phyloP scores from a whole-genome alignment of 352 stramenopile genomes.

The Globisporangium parvum region DNA sequence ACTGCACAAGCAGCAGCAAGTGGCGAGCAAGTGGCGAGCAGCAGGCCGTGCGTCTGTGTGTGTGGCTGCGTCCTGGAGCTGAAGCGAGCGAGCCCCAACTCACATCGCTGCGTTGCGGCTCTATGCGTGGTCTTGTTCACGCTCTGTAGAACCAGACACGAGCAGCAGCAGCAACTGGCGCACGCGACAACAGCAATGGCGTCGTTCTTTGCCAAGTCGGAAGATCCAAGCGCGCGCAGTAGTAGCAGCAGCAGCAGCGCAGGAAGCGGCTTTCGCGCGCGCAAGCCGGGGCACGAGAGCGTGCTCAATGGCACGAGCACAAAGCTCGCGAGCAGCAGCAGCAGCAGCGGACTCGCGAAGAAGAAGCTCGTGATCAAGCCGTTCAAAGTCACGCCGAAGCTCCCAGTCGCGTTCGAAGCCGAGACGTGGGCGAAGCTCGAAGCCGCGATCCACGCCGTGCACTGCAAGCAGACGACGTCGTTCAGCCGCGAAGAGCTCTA shows the following conservation, averaged over 20 bases:
- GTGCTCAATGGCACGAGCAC: slow-evolving; percentile 13
- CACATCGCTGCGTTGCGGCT: too few relatives aligned
- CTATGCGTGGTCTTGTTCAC: too few relatives aligned
- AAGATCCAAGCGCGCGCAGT: slow-evolving; percentile 9
- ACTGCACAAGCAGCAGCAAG: too few relatives aligned
- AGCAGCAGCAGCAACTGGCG: neutral
- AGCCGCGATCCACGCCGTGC: slow-evolving; percentile 54
- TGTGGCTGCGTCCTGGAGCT: too few relatives aligned
- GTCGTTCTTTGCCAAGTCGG: slow-evolving; percentile 14
- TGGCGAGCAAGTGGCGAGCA: too few relatives aligned
- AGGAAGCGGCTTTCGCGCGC: slow-evolving; percentile 9
- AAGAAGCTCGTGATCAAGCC: slow-evolving; percentile 87
- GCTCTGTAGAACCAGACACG: too few relatives aligned
- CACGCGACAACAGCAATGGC: slow-evolving; percentile 2
- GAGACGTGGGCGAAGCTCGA: slow-evolving; percentile 73
- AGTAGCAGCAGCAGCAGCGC: neutral
- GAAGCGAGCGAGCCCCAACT: too few relatives aligned
- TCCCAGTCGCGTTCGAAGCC: slow-evolving; percentile 71
- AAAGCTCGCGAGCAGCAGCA: slow-evolving; percentile 1
- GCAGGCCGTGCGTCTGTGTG: too few relatives aligned
- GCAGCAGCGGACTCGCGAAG: slow-evolving; percentile 12
- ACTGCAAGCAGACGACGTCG: slow-evolving; percentile 56
- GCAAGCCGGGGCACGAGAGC: slow-evolving; percentile 12
- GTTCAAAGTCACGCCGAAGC: slow-evolving; percentile 71
- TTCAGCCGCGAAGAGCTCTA: slow-evolving; percentile 83